Conservation (phyloP, 345 rosid genomes). For the Carallia brachiata region DNA sequence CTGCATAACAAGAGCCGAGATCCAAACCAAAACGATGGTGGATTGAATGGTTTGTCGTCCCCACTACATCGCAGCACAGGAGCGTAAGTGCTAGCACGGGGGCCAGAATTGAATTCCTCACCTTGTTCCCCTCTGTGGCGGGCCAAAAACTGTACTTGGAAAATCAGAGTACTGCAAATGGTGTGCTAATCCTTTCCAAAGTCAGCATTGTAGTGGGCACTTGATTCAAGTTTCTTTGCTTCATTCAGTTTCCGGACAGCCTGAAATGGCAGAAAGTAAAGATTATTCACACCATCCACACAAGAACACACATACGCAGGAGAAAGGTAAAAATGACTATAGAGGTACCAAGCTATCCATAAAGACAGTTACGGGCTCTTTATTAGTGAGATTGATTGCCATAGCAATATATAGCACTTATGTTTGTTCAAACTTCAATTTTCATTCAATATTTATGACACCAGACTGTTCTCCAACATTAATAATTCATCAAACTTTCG, state of each 20-base stretch:
- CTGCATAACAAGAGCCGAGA: not conserved
- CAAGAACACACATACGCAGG: not conserved
- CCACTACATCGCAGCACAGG: not conserved
- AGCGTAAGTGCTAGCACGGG: not conserved
- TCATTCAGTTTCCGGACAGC: slow-evolving; percentile 90
- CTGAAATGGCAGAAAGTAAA: slow-evolving; percentile 36
- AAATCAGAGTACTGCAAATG: not conserved
- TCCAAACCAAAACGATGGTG: not conserved
- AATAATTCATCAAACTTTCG: not conserved
- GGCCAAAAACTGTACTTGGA: not conserved
- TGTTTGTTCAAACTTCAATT: too few relatives aligned
- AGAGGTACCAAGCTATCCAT: not conserved
- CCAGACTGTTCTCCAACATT: too few relatives aligned
- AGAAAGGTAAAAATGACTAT: not conserved
- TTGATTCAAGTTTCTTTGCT: slow-evolving; percentile 96
- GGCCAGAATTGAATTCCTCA: not conserved
- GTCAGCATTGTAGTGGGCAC: slow-evolving; percentile 77
- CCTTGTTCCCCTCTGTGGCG: not conserved
- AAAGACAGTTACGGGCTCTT: too few relatives aligned
- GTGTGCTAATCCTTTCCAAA: slow-evolving; percentile 71
- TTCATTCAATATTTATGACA: too few relatives aligned
- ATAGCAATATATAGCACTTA: too few relatives aligned
- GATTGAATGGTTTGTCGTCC: not conserved
- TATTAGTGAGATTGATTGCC: too few relatives aligned
- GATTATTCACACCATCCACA: not conserved